Conservation (phyloP, 495 filamentous ascomycete genomes). For the Parathielavia hyrcaniae region DNA sequence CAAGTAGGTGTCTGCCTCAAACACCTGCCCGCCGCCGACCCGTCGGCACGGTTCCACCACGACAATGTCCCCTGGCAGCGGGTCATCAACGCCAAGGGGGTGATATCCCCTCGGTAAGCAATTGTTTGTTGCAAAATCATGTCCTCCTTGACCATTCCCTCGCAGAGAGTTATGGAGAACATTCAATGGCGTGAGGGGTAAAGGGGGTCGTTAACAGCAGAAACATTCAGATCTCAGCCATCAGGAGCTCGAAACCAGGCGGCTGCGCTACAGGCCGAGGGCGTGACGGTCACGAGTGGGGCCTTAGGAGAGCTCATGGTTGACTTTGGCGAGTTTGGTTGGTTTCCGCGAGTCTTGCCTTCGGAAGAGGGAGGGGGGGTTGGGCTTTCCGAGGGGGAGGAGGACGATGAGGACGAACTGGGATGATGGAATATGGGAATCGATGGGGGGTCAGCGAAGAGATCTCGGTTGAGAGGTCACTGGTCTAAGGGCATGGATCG, state of each 20-base stretch:
- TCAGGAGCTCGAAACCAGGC: constrained; percentile 66
- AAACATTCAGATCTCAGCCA: constrained; percentile 54
- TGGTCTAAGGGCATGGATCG: neutral
- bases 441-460: neutral
- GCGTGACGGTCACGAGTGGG: constrained; percentile 58
- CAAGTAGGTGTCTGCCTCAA: constrained; percentile 89
- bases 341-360: constrained; percentile 62
- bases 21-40: constrained; percentile 59
- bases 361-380: constrained; percentile 39
- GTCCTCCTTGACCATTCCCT: no score
- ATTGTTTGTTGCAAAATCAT: no score
- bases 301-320: constrained; percentile 66
- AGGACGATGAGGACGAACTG: constrained; percentile 16
- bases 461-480: neutral
- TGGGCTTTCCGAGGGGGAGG: constrained; percentile 15
- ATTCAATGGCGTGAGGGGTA: no score
- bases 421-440: neutral
- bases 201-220: neutral
- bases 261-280: constrained; percentile 57
- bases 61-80: constrained; percentile 90
- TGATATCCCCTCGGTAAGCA: constrained; percentile 71
- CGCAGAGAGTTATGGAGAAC: no score
- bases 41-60: constrained; percentile 52
- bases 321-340: constrained; percentile 61
- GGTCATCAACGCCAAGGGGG: constrained; percentile 79